Conservation (phyloP, 148 eudicot genomes). For the Linanthus parryae region DNA sequence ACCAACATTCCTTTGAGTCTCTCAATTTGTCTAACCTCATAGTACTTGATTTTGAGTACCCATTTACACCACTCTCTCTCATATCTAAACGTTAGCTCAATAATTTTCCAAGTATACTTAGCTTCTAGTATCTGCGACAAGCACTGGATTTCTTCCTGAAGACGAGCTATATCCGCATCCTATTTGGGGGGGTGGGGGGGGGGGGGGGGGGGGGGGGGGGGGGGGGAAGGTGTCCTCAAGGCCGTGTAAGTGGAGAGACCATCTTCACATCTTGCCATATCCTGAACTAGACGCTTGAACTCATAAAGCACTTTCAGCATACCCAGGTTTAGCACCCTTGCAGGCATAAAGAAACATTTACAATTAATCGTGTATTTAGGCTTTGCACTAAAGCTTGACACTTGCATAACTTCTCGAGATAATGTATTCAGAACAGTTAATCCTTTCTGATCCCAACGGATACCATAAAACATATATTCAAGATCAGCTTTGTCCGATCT, state of each 20-base stretch:
- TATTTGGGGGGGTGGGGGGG: too few species aligned
- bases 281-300: conserved; percentile 96
- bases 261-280: conserved; percentile 88
- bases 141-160: conserved; percentile 70
- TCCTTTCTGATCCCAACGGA: conserved; percentile 67
- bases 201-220: too few species aligned
- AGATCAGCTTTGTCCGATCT: conserved; percentile 85
- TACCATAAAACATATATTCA: conserved; percentile 58
- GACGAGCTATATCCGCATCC: conserved; percentile 67
- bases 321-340: conserved; percentile 94
- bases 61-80: too few species aligned
- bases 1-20: too few species aligned
- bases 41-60: too few species aligned
- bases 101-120: too few species aligned
- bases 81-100: too few species aligned
- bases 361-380: conserved; percentile 72
- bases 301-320: conserved; percentile 88
- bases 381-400: conserved; percentile 31
- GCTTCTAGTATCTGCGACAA: conserved; percentile 70
- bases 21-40: too few species aligned
- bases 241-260: conserved; percentile 56
- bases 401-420: conserved; percentile 76
- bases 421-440: conserved; percentile 95
- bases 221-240: conserved; percentile 74
- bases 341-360: conserved; percentile 98